Conservation (phyloP, 768 basidiomycete species). For the Pulveroboletus sp. region DNA sequence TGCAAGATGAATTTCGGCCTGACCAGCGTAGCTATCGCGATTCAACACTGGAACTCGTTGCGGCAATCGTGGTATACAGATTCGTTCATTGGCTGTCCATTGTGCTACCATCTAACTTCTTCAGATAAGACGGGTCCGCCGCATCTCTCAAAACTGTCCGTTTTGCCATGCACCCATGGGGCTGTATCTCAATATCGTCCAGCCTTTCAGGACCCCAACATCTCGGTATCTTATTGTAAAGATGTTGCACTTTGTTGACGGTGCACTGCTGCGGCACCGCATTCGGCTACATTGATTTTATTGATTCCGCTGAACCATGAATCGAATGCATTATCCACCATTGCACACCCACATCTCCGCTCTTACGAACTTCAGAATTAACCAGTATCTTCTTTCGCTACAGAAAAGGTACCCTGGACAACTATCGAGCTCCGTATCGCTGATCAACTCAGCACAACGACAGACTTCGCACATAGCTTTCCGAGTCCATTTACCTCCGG, state of each 20-base stretch:
- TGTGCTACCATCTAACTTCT: background rate
- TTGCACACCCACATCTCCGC: background rate
- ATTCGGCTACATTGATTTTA: background rate
- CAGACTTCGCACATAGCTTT: slow-evolving; percentile 2
- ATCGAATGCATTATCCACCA: background rate
- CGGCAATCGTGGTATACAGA: background rate
- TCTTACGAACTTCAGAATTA: background rate
- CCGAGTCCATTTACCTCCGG: background rate
- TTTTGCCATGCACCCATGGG: background rate
- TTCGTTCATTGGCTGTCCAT: background rate
- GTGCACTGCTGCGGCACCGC: slow-evolving; percentile 13
- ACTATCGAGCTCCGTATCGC: slow-evolving; percentile 4
- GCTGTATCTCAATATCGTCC: background rate
- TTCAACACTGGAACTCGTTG: background rate
- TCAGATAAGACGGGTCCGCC: background rate
- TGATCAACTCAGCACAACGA: slow-evolving; percentile 9
- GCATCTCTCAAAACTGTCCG: background rate
- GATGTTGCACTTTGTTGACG: slow-evolving; percentile 1
- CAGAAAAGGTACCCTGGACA: background rate
- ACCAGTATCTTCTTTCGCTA: background rate
- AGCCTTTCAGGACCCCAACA: background rate
- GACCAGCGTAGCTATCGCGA: background rate
- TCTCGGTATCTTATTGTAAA: slow-evolving; percentile 7
- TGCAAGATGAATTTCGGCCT: background rate
- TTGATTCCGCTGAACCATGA: background rate